Evolutionary conservation across 2,329 filamentous ascomycete species (phyloP).

Genomic region (Colletotrichum sp.): DNA sequence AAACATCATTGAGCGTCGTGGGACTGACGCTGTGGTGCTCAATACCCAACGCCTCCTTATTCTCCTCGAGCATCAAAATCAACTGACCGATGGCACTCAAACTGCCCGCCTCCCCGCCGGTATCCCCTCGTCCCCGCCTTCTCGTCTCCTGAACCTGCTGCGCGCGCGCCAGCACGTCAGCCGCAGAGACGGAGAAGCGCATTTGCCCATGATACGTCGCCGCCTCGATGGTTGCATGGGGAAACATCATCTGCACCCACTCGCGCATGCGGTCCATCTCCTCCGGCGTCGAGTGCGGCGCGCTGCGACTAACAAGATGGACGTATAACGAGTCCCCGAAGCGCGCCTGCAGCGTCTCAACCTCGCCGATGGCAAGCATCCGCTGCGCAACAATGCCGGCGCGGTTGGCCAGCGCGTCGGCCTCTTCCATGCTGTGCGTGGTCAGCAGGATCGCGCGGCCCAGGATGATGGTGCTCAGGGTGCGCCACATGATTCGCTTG

Average conservation of each 20-base stretch:
- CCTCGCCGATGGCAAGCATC: slow-evolving; percentile 85
- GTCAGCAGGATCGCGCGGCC: slow-evolving; percentile 87
- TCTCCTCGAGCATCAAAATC: slow-evolving; percentile 75
- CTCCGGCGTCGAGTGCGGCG: slow-evolving; percentile 72
- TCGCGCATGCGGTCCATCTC: slow-evolving; percentile 70
- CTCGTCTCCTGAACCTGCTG: not conserved
- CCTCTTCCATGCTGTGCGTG: slow-evolving; percentile 95
- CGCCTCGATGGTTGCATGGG: slow-evolving; percentile 68
- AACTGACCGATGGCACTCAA: slow-evolving; percentile 67
- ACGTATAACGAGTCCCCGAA: slow-evolving; percentile 83
- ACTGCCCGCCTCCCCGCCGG: fast-evolving
- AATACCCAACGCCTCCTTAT: slow-evolving; percentile 71
- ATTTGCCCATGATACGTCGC: slow-evolving; percentile 49
- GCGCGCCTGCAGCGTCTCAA: slow-evolving; percentile 71
- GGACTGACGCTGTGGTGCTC: slow-evolving; percentile 88
- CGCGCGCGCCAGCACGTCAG: not conserved
- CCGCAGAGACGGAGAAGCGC: slow-evolving; percentile 29
- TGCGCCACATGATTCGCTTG: slow-evolving; percentile 93
- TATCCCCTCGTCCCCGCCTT: fast-evolving
- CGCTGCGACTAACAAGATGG: slow-evolving; percentile 77
- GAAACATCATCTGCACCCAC: slow-evolving; percentile 70
- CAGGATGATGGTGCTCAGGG: slow-evolving; percentile 72
- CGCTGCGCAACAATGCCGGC: slow-evolving; percentile 85
- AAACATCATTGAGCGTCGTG: slow-evolving; percentile 92
- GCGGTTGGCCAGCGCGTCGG: slow-evolving; percentile 82